Conservation (phyloP, 371 early-diverging fungal species). For the Apophysomyces variabilis region DNA sequence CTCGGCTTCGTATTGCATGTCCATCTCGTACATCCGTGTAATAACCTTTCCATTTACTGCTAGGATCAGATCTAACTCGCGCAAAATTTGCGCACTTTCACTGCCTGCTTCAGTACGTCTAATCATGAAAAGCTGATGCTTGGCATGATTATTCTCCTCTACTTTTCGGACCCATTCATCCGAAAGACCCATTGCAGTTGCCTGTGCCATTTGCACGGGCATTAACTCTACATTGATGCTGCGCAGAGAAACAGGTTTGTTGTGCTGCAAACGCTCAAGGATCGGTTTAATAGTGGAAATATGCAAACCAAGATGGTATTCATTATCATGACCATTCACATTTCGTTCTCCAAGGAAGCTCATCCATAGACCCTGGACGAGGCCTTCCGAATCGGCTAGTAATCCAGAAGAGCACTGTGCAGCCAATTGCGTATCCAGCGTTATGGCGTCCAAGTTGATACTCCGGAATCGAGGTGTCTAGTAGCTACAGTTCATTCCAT, state of each 20-base stretch:
- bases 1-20: slow-evolving; percentile 61
- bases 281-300: slow-evolving; percentile 61
- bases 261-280: slow-evolving; percentile 50
- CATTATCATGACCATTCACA: slow-evolving; percentile 69
- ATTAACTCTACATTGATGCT: slow-evolving; percentile 75
- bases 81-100: slow-evolving; percentile 65
- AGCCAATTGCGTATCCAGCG: slow-evolving; percentile 84
- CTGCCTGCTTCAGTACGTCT: slow-evolving; percentile 71
- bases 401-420: slow-evolving; percentile 87
- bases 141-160: slow-evolving; percentile 71
- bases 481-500: neutral
- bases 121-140: slow-evolving; percentile 76
- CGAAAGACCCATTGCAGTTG: slow-evolving; percentile 78
- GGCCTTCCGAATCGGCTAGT: slow-evolving; percentile 74
- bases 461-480: slow-evolving; percentile 83
- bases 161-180: slow-evolving; percentile 76
- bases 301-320: slow-evolving; percentile 79
- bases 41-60: slow-evolving; percentile 71
- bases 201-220: slow-evolving; percentile 78
- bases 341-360: slow-evolving; percentile 81
- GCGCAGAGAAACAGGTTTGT: slow-evolving; percentile 50
- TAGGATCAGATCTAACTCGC: slow-evolving; percentile 80
- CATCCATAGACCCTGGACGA: slow-evolving; percentile 87
- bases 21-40: slow-evolving; percentile 74
- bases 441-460: slow-evolving; percentile 84